Base-by-base conservation (phyloP, 768 basidiomycete genomes). In the Lactarius pseudohatsudake region DNA sequence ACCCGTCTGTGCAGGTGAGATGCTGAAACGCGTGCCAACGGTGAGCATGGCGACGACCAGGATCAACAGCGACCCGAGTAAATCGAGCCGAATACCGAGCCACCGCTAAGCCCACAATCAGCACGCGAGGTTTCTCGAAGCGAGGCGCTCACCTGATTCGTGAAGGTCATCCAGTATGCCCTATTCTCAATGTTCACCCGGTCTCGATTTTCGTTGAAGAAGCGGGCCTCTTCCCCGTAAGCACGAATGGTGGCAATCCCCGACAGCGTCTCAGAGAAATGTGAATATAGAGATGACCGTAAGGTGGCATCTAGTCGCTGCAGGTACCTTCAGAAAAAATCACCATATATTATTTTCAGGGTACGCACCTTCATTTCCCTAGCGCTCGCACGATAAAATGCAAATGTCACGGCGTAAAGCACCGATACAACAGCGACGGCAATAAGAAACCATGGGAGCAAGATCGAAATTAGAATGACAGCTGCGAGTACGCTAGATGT, bases 261-360 rank as follows among this genome's bases (percentile, higher is more conserved):
- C 10, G 89, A 88, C 13, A 97, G 80, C 34, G 90, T 91, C 78
- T 97, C 95, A 4, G 92, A 92, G 77, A 97, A 97, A 73, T 96
- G 94, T 0, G 93, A 88, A 74, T 97, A 97, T 20, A 98, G 77
- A 0, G 89, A 88, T 0, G 91, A 91, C 28, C 94, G 86, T 32
- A 97, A 76, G n/a, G 96, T 82, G 28, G 92, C 87, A 78, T 96
- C 86, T 45, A 89, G 80, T 56, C 87, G 82, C 83, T 88, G 70
- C 66, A 50, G 53, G 59, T 47, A 1, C 28, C 8, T 30, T 45
- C 28, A 60, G 55, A 65, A 40, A 30, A 64, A n/a, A 60, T 55
- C n/a, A n/a, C 20, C 43, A 7, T 64, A 11, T 50, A 45, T 34
- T 9, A 28, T 13, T n/a, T 13, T 22, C 5, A 22, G 50, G 28